Percentiles rank a stretch among this genome's conserved stretches.
These are phyloP conservation scores for Arthrobotrys megalospora DNA, from an alignment of 2,329 filamentous ascomycete species.

Conservation along the genomic window DNA sequence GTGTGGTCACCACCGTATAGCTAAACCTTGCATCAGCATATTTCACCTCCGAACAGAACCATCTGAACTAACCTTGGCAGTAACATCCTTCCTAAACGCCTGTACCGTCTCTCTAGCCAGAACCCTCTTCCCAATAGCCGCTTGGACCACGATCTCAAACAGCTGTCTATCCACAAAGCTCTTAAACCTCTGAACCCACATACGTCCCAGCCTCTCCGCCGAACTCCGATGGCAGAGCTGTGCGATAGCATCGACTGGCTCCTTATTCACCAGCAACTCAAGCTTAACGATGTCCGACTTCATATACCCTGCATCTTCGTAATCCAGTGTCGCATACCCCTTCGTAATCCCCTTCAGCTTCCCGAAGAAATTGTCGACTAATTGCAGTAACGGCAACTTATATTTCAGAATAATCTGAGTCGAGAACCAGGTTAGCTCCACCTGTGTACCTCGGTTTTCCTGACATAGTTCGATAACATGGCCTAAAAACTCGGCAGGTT, in stretches of 20 bases:
- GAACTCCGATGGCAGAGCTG: slow-evolving; percentile 88
- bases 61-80: slow-evolving; percentile 70
- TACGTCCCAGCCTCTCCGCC: slow-evolving; percentile 82
- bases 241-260: slow-evolving; percentile 93
- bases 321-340: slow-evolving; percentile 95
- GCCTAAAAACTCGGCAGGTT: slow-evolving; percentile 81
- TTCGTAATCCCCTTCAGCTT: slow-evolving; percentile 95
- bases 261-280: slow-evolving; percentile 92
- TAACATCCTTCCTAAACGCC: slow-evolving; percentile 94
- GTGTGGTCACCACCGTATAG: slow-evolving; percentile 91
- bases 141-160: slow-evolving; percentile 97
- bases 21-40: slow-evolving; percentile 28
- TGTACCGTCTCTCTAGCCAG: slow-evolving; percentile 95
- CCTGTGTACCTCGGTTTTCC: slow-evolving; percentile 86
- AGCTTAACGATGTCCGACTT: slow-evolving; percentile 86
- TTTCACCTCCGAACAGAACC: slow-evolving; percentile 70
- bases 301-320: slow-evolving; percentile 93
- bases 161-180: slow-evolving; percentile 96
- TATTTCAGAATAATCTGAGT: slow-evolving; percentile 97
- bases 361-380: slow-evolving; percentile 97
- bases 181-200: slow-evolving; percentile 97
- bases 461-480: slow-evolving; percentile 91
- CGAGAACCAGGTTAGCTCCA: slow-evolving; percentile 91
- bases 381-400: slow-evolving; percentile 85
- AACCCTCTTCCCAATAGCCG: slow-evolving; percentile 83